A percentile compares a stretch with the other conserved stretches of the same genome.
These are phyloP conservation scores for Aegilops bicornis DNA, from an alignment of 176 grass and related monocot genomes.

Conservation along the genomic window DNA sequence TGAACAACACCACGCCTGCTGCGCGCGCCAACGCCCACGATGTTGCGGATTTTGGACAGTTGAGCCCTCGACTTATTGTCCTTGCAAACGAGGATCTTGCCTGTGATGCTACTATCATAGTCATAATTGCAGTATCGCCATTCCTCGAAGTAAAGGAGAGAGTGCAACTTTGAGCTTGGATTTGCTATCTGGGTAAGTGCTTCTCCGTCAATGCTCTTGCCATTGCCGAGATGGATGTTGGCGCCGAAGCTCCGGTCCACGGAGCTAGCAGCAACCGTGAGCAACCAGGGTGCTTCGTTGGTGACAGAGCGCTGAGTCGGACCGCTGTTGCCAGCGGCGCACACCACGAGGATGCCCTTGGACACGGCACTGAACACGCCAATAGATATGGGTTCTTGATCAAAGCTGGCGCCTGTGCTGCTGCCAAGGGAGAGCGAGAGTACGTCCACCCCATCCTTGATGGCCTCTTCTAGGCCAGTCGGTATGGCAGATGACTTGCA, in stretches of 20 bases:
- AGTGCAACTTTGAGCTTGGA: neutral
- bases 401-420: neutral
- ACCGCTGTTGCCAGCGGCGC: neutral
- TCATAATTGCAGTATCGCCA: neutral
- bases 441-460: slow-evolving; percentile 59
- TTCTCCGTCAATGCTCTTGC: neutral
- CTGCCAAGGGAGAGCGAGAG: slow-evolving; percentile 49
- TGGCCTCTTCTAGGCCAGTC: slow-evolving; percentile 16
- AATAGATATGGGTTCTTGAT: slow-evolving; percentile 18
- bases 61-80: neutral
- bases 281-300: slow-evolving; percentile 54
- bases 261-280: slow-evolving; percentile 19
- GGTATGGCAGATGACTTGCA: neutral
- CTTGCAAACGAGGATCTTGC: slow-evolving; percentile 30
- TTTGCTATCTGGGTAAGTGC: neutral
- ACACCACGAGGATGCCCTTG: neutral
- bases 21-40: neutral
- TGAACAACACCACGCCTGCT: slow-evolving; percentile 17
- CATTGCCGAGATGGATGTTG: neutral
- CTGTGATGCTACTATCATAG: neutral
- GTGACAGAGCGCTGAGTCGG: neutral
- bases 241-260: neutral
- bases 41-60: neutral
- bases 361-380: slow-evolving; percentile 27
- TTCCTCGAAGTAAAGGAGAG: slow-evolving; percentile 2